Percentiles rank a stretch among this genome's conserved stretches.
phyloP scores from a whole-genome alignment of 371 early-diverging fungal species.

The Saksenaea vasiformis region DNA sequence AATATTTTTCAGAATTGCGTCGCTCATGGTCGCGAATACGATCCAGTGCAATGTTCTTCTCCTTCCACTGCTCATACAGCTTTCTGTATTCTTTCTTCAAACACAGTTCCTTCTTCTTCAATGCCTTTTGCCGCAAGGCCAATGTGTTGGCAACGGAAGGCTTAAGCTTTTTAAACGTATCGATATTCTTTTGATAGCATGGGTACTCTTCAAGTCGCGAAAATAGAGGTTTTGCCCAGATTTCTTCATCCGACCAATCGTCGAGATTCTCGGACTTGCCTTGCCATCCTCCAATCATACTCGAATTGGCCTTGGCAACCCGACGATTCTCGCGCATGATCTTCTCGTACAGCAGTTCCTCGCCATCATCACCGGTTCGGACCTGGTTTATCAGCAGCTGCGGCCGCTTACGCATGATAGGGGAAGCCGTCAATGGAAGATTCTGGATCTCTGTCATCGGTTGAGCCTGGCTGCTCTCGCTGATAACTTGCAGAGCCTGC shows the following conservation, averaged over 20 bases:
- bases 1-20: conserved; percentile 30
- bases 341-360: conserved; percentile 47
- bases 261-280: conserved; percentile 27
- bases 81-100: conserved; percentile 44
- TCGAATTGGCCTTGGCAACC: conserved; percentile 53
- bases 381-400: conserved; percentile 48
- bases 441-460: conserved; percentile 25
- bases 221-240: conserved; percentile 44
- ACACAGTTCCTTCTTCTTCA: conserved; percentile 32
- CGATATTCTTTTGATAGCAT: conserved; percentile 57
- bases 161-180: conserved; percentile 26
- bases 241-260: conserved; percentile 46
- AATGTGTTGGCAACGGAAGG: conserved; percentile 25
- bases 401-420: conserved; percentile 44
- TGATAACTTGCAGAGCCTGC: conserved; percentile 46
- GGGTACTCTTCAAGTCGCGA: conserved; percentile 59
- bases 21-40: conserved; percentile 44
- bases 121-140: conserved; percentile 13
- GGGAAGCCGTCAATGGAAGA: conserved; percentile 23
- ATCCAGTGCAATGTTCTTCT: conserved; percentile 43
- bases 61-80: conserved; percentile 41
- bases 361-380: conserved; percentile 38
- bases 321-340: conserved; percentile 64
- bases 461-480: conserved; percentile 22
- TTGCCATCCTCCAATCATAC: conserved; percentile 44